Evolutionary conservation across 2,329 filamentous ascomycete species (phyloP), one percentile per base, ranked within the genome.

Genomic region (Xylaria sp.): DNA sequence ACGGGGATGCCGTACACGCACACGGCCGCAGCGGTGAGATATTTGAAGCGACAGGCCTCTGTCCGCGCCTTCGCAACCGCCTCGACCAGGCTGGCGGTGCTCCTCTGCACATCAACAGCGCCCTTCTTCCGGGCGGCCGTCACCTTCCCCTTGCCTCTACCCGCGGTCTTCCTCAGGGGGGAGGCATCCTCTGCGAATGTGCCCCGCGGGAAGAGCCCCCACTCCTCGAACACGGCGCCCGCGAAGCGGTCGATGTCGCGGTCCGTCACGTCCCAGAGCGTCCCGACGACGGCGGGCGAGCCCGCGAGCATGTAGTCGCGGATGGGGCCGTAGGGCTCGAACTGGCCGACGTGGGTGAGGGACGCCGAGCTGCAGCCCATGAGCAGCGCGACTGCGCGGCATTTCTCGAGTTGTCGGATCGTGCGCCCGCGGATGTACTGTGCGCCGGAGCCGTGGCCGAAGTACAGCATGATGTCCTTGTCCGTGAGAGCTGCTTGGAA

Each of bases 261-360:
- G 75, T 99, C 95, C 9, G 95, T 99, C 51, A 99, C 95, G 76
- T 99, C 95, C 95, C 95, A 99, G 37, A 99, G 81, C 15, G 93
- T 97, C 46, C 93, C 95, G 2, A 98, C 88, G 9, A 98, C 87
- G 0, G 94, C 93, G 3, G 92, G 93, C 68, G 85, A 87, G 1
- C 92, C 94, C 0, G 93, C 93, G 68, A 94, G 88, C 77, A 99
- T 88, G 78, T 98, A 98, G 70, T 93, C 93, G 79, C 93, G 88
- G 23, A 95, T 91, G 58, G 94, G 92, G 1, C 95, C 94, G 69
- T 91, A 90, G n/a, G 90, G 89, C 75, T 98, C 93, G 71, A 96
- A 97, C 65, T 92, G 90, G 51, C 94, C 94, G 10, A 88, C 88
- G 70, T 95, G 91, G 0, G 84, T 86, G 53, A 98, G 83, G 27